These are phyloP conservation scores for Rubia peregrina DNA, from an alignment of 305 asterid genomes.

Conservation along the genomic window DNA sequence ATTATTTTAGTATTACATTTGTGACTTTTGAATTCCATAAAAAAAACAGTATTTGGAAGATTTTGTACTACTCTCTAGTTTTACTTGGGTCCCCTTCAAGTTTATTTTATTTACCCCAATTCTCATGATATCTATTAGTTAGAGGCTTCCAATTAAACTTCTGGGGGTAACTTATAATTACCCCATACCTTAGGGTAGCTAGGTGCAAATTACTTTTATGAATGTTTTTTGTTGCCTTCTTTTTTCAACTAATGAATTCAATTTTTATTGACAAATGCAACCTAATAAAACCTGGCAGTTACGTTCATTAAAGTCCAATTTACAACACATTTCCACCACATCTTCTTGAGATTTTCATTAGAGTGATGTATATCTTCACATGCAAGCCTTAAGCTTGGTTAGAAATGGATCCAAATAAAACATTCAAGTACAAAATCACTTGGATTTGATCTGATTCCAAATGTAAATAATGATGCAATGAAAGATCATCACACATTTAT, in stretches of 20 bases:
- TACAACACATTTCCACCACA: background rate
- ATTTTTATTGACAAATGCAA: background rate
- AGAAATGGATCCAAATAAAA: background rate
- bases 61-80: too few relatives aligned
- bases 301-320: background rate
- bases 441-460: conserved; percentile 6
- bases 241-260: background rate
- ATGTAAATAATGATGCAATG: conserved; percentile 10
- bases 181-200: too few relatives aligned
- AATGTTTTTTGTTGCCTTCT: background rate
- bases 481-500: background rate
- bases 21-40: too few relatives aligned
- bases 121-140: too few relatives aligned
- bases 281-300: background rate
- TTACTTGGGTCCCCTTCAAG: too few relatives aligned
- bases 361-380: background rate
- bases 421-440: conserved; percentile 6
- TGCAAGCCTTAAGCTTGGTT: background rate
- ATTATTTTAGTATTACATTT: too few relatives aligned
- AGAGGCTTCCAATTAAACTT: too few relatives aligned
- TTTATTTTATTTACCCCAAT: too few relatives aligned
- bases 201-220: too few relatives aligned
- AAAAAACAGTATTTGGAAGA: too few relatives aligned
- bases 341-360: background rate
- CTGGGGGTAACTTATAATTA: too few relatives aligned